phyloP scores from a whole-genome alignment of 2,329 filamentous ascomycete species.

The Byssothecium circinans region DNA sequence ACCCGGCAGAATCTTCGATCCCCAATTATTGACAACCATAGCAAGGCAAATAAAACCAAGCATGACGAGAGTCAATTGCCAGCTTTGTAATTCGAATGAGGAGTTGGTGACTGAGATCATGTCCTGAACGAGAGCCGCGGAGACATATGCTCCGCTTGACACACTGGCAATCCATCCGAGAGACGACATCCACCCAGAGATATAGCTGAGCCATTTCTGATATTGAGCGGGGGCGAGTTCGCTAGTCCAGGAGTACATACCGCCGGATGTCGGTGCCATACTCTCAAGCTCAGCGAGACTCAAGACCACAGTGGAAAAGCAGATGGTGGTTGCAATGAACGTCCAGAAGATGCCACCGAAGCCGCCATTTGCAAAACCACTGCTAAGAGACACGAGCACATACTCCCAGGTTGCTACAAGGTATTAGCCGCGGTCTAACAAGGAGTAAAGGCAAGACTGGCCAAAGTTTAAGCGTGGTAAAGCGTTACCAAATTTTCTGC shows the following conservation, averaged over 20 bases:
- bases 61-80: conserved; percentile 33
- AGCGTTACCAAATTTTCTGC: too few relatives aligned
- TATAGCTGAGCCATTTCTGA: conserved; percentile 43
- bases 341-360: conserved; percentile 15
- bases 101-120: conserved; percentile 36
- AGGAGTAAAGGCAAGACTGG: too few relatives aligned
- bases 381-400: conserved; percentile 39
- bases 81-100: conserved; percentile 25
- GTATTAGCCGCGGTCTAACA: too few relatives aligned
- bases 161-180: conserved; percentile 39
- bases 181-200: conserved; percentile 39
- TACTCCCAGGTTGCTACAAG: conserved; percentile 57
- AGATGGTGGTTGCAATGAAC: conserved; percentile 7
- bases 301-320: conserved; percentile 5
- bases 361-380: conserved; percentile 30
- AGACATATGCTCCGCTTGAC: conserved; percentile 39
- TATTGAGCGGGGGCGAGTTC: conserved; percentile 39
- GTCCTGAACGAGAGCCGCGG: conserved; percentile 40
- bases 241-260: conserved; percentile 22
- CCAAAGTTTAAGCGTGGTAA: too few relatives aligned
- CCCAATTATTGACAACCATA: conserved; percentile 45
- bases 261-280: conserved; percentile 29
- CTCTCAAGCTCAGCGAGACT: conserved; percentile 17
- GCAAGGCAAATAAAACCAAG: conserved; percentile 28
- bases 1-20: conserved; percentile 40